Conservation (phyloP, 371 early-diverging fungal species). For the Vairimorpha necatrix region DNA sequence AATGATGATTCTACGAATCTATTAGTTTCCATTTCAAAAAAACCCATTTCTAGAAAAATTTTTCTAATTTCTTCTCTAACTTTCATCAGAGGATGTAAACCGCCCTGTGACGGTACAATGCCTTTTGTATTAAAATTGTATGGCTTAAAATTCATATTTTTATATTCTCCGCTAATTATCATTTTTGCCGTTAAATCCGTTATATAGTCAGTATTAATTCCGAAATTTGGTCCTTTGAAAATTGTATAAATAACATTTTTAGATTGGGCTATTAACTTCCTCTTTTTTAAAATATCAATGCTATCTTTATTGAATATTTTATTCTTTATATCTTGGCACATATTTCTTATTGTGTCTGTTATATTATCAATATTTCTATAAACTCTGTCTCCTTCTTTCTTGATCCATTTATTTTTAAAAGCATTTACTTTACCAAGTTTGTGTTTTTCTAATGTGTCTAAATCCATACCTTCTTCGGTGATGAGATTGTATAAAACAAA, state of each 20-base stretch:
- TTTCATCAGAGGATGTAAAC: conserved; percentile 95
- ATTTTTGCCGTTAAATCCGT: conserved; percentile 91
- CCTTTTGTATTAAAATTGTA: conserved; percentile 93
- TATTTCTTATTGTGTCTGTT: conserved; percentile 26
- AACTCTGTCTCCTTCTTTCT: conserved; percentile 35
- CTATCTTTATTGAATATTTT: conserved; percentile 14
- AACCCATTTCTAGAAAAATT: conserved; percentile 96
- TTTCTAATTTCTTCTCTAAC: conserved; percentile 95
- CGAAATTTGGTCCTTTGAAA: conserved; percentile 78
- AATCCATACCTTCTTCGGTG: conserved; percentile 16
- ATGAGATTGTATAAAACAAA: conserved; percentile 42
- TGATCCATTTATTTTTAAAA: conserved; percentile 59
- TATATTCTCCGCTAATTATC: conserved; percentile 74
- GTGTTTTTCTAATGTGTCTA: conserved; percentile 16
- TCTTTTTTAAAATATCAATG: conserved; percentile 51
- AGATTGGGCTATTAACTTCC: conserved; percentile 51
- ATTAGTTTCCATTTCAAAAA: conserved; percentile 97
- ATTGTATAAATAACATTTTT: conserved; percentile 69
- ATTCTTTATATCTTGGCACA: not conserved
- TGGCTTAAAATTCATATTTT: conserved; percentile 80
- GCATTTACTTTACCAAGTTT: conserved; percentile 46
- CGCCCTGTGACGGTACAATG: conserved; percentile 75
- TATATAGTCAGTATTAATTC: conserved; percentile 74
- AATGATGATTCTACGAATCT: conserved; percentile 94
- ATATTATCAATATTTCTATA: conserved; percentile 28